Percentiles rank a stretch among this genome's conserved stretches.
Evolutionary conservation across 2,329 filamentous ascomycete species (phyloP).

Genomic region (Trichoderma brevicompactum): DNA sequence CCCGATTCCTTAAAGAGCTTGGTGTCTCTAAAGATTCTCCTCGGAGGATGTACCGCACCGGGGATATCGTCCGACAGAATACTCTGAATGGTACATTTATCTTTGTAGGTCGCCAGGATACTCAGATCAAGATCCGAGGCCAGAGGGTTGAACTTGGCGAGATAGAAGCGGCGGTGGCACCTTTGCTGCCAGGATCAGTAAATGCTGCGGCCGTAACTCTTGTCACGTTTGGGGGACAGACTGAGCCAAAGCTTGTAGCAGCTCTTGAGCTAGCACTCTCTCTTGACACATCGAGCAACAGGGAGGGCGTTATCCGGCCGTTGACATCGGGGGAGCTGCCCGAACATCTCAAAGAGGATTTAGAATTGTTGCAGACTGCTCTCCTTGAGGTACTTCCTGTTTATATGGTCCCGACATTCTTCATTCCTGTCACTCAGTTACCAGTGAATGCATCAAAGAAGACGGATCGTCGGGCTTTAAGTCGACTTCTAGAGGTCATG

Average conservation of each 20-base stretch:
- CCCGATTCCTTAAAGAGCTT: slow-evolving; percentile 14
- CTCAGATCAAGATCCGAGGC: slow-evolving; percentile 14
- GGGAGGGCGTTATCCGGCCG: too few relatives aligned
- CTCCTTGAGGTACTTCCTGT: neutral
- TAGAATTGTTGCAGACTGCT: neutral
- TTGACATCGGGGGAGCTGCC: too few relatives aligned
- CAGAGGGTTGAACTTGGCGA: slow-evolving; percentile 16
- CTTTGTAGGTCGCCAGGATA: slow-evolving; percentile 15
- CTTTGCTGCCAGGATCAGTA: neutral
- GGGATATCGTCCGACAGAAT: slow-evolving; percentile 45
- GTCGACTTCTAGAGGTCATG: neutral
- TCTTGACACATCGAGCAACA: neutral
- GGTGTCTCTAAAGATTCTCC: neutral
- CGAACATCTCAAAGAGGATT: neutral
- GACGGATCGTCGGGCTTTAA: slow-evolving; percentile 6
- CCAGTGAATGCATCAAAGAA: slow-evolving; percentile 21
- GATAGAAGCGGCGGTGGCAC: neutral
- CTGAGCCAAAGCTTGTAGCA: neutral
- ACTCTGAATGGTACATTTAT: neutral
- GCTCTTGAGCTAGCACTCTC: neutral
- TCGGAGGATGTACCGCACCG: slow-evolving; percentile 47
- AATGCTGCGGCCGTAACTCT: neutral
- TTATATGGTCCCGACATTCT: slow-evolving; percentile 20
- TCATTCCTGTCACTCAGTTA: neutral
- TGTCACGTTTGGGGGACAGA: neutral